Evolutionary conservation across 2,329 filamentous ascomycete species (phyloP), one percentile per base, ranked within the genome.

Genomic region (Stagonosporopsis cucurbitacearum): DNA sequence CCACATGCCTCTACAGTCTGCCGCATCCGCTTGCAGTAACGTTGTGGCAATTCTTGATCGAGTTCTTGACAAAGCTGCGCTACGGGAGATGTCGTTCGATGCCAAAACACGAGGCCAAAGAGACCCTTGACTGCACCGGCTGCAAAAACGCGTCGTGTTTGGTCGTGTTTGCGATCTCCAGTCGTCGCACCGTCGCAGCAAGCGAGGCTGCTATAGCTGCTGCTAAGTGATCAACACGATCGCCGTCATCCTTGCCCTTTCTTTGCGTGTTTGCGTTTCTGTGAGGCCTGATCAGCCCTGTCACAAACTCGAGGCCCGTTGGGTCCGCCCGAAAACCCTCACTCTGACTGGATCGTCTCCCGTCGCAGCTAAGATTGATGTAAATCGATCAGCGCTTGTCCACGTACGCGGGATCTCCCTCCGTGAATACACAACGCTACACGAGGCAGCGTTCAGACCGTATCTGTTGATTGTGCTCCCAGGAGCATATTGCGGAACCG

Each of bases 231-330:
- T 67, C 59, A 62, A 39, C 57, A 50, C 45, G 70, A 73, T 73
- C 70, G 65, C 50, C 71, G 46, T 37, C 35, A 69, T 59, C 67
- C 69, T 68, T 73, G 69, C 67, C 67, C 57, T 32, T 62, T 58
- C 50, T 49, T 45, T 43, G 52, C 56, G 56, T 50, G 63, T 64
- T 62, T 65, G 65, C 70, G 68, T 72, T 72, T 71, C 67, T 65
- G n/a, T 60, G 57, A 60, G 65, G 67, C 64, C 63, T 68, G 70
- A 72, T 70, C 69, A 67, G 68, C 68, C 71, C 66, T 72, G 71
- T 64, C 65, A 68, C 63, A 46, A 60, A 50, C 45, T 56, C 51
- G 47, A 25, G 41, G 48, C 42, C 48, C 42, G 42, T 32, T 35
- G 37, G 49, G 46, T 36, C 28, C 46, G 47, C 25, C 32, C 48